Evolutionary conservation across 768 basidiomycete species (phyloP).

Genomic region (Calocybe indica): DNA sequence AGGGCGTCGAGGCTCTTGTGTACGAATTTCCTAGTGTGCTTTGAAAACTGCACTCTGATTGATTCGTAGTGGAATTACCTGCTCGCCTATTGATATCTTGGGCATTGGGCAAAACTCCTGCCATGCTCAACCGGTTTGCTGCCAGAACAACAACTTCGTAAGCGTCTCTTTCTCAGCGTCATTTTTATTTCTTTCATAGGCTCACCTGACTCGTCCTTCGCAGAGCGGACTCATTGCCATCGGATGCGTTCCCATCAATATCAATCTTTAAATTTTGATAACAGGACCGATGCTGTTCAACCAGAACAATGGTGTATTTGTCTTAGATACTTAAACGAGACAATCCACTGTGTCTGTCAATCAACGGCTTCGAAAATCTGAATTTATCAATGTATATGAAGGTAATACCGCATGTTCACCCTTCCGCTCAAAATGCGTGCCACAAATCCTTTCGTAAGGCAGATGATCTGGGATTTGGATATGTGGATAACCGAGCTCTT

Average conservation of each 20-base stretch:
- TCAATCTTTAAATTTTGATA: conserved; percentile 3
- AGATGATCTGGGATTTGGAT: no score
- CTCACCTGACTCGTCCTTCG: not conserved
- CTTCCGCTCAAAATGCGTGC: no score
- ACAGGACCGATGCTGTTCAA: not conserved
- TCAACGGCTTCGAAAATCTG: not conserved
- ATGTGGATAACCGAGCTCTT: no score
- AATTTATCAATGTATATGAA: no score
- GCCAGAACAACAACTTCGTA: conserved; percentile 25
- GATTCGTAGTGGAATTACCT: conserved; percentile 18
- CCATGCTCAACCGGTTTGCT: conserved; percentile 31
- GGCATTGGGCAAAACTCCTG: conserved; percentile 22
- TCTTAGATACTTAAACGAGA: not conserved
- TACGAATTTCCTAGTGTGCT: conserved; percentile 6
- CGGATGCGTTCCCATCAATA: conserved; percentile 33
- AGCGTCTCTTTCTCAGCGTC: not conserved
- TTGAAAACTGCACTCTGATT: not conserved
- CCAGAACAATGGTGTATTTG: not conserved
- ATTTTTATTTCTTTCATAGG: not conserved
- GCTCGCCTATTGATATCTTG: conserved; percentile 20
- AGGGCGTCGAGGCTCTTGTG: conserved; percentile 22
- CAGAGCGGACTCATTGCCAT: conserved; percentile 29
- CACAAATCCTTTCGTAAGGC: no score
- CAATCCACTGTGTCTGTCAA: conserved; percentile 5
- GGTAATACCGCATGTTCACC: no score